Base-by-base conservation (phyloP, 1,284 basidiomycete genomes). In the Abortiporus biennis region DNA sequence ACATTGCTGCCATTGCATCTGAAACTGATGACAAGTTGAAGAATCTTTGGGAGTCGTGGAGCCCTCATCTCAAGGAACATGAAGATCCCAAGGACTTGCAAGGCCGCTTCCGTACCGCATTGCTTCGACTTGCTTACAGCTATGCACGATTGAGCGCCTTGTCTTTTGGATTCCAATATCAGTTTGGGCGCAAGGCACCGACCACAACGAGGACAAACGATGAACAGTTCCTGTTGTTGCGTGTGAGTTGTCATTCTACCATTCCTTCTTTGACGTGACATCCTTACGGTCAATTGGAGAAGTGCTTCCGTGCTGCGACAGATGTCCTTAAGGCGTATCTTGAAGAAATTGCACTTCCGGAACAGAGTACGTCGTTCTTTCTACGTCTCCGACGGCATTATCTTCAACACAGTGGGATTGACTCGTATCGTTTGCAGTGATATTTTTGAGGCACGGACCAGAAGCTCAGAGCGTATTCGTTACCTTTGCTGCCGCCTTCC, bases 381-480 rank as follows among this genome's bases (percentile, higher is more conserved):
- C 43, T 11, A 29, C 25, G 2, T 38, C n/a, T n/a, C n/a, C n/a
- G 22, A 23, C 8, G 12, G 8, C 25, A 20, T 41, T 31, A 34
- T 33, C 11, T 20, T 24, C 11, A 13, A 17, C 13, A 34, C 22
- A 23, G 6, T 6, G 8, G 4, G 20, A 16, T 8, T 24, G 9
- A 20, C 29, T 16, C 24, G 8, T 2, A 25, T 24, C 38, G 27
- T n/a, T 20, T 6, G 35, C 47, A 79, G 77, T 72, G 46, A 65
- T 72, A 23, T 80, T 76, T 51, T 69, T 87, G 42, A 72, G 82
- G 3, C 85, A 90, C 54, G 87, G 85, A 0, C 85, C 88, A 1
- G 87, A 91, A 55, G 80, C 84, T 1, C 86, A 92, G 51, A 84
- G 81, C 47, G 79, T 92, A 17, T 89, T 90, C 53, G 75, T 85